Percentiles rank a stretch among this genome's conserved stretches.
These are phyloP conservation scores for Juncus effusus DNA, from an alignment of 176 grass and related monocot genomes.

Conservation along the genomic window DNA sequence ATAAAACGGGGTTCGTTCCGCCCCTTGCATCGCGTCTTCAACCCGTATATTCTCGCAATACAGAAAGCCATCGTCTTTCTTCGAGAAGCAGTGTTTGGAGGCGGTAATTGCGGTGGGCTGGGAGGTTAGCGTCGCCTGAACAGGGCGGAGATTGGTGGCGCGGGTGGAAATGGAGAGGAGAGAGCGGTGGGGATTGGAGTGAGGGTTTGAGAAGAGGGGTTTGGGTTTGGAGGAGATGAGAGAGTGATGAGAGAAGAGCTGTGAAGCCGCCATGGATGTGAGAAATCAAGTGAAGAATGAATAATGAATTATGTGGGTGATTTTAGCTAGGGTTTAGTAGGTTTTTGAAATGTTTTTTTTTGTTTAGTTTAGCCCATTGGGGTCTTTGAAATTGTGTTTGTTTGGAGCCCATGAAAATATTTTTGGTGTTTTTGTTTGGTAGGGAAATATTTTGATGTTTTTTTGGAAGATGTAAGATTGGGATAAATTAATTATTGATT, in stretches of 20 bases:
- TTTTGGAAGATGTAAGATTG: too few relatives aligned
- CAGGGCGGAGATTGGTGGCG: constrained; percentile 21
- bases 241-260: constrained; percentile 38
- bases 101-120: constrained; percentile 21
- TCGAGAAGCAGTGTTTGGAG: constrained; percentile 60
- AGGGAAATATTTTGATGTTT: too few relatives aligned
- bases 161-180: neutral
- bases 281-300: neutral
- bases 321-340: constrained; percentile 9
- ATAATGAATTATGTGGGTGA: neutral
- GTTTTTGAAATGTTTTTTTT: neutral
- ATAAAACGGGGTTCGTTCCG: constrained; percentile 81
- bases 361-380: neutral
- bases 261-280: constrained; percentile 58
- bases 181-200: neutral
- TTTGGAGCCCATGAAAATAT: too few relatives aligned
- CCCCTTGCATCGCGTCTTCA: constrained; percentile 68
- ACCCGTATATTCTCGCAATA: constrained; percentile 77
- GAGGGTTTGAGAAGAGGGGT: constrained; percentile 21
- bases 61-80: constrained; percentile 59
- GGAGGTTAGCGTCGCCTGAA: constrained; percentile 24
- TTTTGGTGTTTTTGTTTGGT: too few relatives aligned
- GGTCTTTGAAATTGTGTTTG: too few relatives aligned
- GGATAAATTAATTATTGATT: too few relatives aligned
- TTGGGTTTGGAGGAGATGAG: constrained; percentile 24